phyloP scores from a whole-genome alignment of 305 asterid genomes.

The Plantago lanceolata region DNA sequence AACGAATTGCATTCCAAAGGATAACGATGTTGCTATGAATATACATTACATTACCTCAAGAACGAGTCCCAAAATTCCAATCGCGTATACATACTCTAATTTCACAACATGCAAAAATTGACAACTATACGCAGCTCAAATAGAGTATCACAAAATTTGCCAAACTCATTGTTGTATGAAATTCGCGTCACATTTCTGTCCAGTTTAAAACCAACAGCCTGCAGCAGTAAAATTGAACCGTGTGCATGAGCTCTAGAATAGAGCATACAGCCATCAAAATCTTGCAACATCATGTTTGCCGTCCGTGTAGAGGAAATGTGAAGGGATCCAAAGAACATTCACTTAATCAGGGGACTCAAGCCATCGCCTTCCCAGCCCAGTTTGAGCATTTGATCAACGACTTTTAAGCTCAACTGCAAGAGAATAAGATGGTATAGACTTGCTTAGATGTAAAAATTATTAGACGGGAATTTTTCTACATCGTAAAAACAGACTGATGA shows the following conservation, averaged over 20 bases:
- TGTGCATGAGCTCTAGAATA: constrained; percentile 6
- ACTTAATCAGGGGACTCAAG: constrained; percentile 68
- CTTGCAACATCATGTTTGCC: constrained; percentile 5
- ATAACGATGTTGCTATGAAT: constrained; percentile 13
- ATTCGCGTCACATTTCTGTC: neutral
- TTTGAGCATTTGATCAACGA: constrained; percentile 93
- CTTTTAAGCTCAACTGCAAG: constrained; percentile 92
- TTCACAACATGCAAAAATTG: constrained; percentile 20
- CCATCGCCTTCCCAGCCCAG: constrained; percentile 99
- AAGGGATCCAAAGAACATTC: constrained; percentile 20
- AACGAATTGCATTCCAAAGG: neutral
- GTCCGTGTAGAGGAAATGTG: constrained; percentile 6
- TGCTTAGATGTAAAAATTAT: neutral
- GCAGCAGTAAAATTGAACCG: constrained; percentile 13
- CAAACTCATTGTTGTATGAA: constrained; percentile 19
- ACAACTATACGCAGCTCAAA: constrained; percentile 26
- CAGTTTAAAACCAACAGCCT: neutral
- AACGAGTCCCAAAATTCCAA: constrained; percentile 28
- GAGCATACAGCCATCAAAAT: constrained; percentile 14
- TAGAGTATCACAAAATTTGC: constrained; percentile 27
- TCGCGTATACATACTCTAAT: constrained; percentile 23
- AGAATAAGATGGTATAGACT: constrained; percentile 14
- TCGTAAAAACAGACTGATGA: constrained; percentile 11
- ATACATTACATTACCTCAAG: constrained; percentile 24
- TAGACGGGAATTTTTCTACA: constrained; percentile 3